A percentile compares a stretch with the other conserved stretches of the same genome.
Evolutionary conservation across 371 early-diverging fungal genomes (phyloP).

Genomic region (Gilbertella persicaria): DNA sequence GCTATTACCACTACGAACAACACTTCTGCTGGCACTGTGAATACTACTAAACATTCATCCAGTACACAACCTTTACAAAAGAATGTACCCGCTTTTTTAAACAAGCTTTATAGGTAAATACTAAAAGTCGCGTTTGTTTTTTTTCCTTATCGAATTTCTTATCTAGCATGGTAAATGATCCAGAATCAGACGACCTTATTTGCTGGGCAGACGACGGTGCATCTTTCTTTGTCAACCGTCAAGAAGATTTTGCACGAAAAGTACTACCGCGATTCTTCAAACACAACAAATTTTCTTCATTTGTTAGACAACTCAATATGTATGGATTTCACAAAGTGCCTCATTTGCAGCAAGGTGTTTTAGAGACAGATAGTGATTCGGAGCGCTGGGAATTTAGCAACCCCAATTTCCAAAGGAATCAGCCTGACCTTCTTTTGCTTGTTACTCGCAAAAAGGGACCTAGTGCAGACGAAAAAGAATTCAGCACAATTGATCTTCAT

Average conservation of each 20-base stretch:
- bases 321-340: conserved; percentile 87
- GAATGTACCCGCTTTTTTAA: conserved; percentile 84
- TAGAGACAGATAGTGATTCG: conserved; percentile 62
- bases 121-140: conserved; percentile 1
- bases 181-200: conserved; percentile 68
- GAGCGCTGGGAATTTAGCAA: conserved; percentile 65
- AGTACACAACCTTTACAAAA: conserved; percentile 25
- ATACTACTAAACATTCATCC: background rate
- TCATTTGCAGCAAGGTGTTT: conserved; percentile 76
- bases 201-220: conserved; percentile 77
- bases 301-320: conserved; percentile 96
- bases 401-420: conserved; percentile 57
- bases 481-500: conserved; percentile 57
- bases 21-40: background rate
- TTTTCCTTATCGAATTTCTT: background rate
- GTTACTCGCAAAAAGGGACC: conserved; percentile 58
- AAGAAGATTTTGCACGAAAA: conserved; percentile 81
- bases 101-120: conserved; percentile 80
- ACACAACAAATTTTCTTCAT: conserved; percentile 91
- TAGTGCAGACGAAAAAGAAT: conserved; percentile 55
- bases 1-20: background rate
- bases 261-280: conserved; percentile 90
- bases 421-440: conserved; percentile 57
- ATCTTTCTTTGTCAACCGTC: conserved; percentile 71
- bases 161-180: conserved; percentile 72